phyloP scores from a whole-genome alignment of 2,329 filamentous ascomycete genomes.

The Fusarium solani-melongenae region DNA sequence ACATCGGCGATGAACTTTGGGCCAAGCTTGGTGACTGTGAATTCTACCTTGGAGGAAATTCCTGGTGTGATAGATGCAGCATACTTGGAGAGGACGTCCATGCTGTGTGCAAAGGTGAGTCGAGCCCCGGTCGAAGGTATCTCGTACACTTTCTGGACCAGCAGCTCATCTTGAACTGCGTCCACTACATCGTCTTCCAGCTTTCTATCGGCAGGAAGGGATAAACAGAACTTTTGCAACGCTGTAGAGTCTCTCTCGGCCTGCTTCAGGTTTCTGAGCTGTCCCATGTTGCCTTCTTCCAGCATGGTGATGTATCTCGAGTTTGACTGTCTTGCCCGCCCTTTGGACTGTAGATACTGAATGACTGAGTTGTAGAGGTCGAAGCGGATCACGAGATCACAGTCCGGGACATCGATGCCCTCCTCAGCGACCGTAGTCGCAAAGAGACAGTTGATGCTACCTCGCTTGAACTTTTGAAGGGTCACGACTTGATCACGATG shows the following conservation, averaged over 20 bases:
- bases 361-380: constrained; percentile 92
- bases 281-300: constrained; percentile 74
- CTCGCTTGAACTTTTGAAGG: constrained; percentile 72
- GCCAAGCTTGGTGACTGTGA: constrained; percentile 67
- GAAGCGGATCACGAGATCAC: constrained; percentile 78
- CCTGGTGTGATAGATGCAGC: constrained; percentile 67
- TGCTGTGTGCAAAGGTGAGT: constrained; percentile 80
- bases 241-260: constrained; percentile 69
- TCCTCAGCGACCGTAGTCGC: constrained; percentile 76
- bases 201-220: constrained; percentile 79
- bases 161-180: constrained; percentile 32
- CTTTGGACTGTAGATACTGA: constrained; percentile 93
- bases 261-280: constrained; percentile 67
- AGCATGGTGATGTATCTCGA: constrained; percentile 90
- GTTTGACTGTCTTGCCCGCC: constrained; percentile 80
- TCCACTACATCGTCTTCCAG: constrained; percentile 41
- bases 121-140: constrained; percentile 78
- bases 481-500: constrained; percentile 80
- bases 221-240: constrained; percentile 80
- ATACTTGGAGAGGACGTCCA: constrained; percentile 79
- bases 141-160: constrained; percentile 63
- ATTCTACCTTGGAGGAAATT: constrained; percentile 61
- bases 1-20: constrained; percentile 80
- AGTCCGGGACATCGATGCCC: constrained; percentile 75
- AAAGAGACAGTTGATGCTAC: constrained; percentile 71